phyloP scores from a whole-genome alignment of 345 rosid genomes.

The Mangifera indica region DNA sequence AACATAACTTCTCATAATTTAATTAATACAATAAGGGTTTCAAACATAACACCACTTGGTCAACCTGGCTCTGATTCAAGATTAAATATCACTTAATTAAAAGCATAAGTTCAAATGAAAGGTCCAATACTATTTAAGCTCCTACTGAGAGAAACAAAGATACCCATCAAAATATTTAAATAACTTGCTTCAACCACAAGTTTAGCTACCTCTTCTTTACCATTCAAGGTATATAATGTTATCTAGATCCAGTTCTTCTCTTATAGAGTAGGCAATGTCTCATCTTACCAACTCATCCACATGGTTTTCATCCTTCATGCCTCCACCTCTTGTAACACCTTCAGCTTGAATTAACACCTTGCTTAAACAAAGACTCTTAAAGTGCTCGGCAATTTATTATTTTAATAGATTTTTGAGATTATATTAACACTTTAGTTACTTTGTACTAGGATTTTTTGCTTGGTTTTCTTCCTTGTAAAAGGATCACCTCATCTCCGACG shows the following conservation, averaged over 20 bases:
- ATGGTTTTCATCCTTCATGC: background rate
- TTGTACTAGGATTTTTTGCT: background rate
- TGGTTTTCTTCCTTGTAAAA: background rate
- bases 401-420: background rate
- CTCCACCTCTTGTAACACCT: too few species aligned
- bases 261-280: background rate
- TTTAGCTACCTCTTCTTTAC: background rate
- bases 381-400: background rate
- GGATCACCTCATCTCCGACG: background rate
- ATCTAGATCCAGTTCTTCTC: background rate
- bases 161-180: background rate
- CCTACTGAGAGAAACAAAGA: background rate
- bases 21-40: too few species aligned
- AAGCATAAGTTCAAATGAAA: too few species aligned
- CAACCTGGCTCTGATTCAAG: too few species aligned
- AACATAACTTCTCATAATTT: too few species aligned
- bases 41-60: too few species aligned
- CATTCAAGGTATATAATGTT: background rate
- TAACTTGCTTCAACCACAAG: constrained; percentile 5
- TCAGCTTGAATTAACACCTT: too few species aligned
- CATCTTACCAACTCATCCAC: background rate
- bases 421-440: constrained; percentile 2
- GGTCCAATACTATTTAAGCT: too few species aligned
- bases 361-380: too few species aligned
- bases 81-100: too few species aligned